Evolutionary conservation across 202 grass and related monocot genomes (phyloP), one percentile per base, ranked within the genome.

Genomic region (Miscanthus sacchariflorus): DNA sequence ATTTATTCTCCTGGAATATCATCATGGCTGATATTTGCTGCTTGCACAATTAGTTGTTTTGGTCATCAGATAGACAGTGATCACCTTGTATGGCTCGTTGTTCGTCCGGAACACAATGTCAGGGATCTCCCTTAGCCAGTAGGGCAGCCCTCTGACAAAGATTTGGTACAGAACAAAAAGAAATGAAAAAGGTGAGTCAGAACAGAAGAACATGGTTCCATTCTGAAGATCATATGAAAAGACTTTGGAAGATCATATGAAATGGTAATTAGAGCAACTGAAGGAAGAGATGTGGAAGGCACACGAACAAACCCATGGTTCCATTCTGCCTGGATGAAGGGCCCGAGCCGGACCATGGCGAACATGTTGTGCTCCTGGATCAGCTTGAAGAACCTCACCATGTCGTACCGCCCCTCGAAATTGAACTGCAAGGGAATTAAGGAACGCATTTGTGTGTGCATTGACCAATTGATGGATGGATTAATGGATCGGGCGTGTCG

Each of bases 241-340:
- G 17, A 40, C 2, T 49, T 8, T 65, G 48, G 44, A 74, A 17
- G 58, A 23, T 14, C 5, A 36, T 24, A 7, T 0, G 7, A 13
- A 48, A 28, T 8, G 63, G 23, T n/a, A 21, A 23, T 1, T 61
- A 56, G 2, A 61, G 15, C 19, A 23, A 61, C 21, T 8, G 84
- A 81, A 4, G 59, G n/a, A 63, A 63, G 59, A 24, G 88, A 88
- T 84, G 28, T 38, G 75, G 75, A 82, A 93, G 74, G 9, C 36
- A 87, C 74, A 85, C 65, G 19, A 91, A 91, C 86, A 68, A 66
- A 95, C 95, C 95, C 95, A 92, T 98, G 93, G 84, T 98, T 95
- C 95, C 95, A 98, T 86, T 95, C 95, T 0, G 91, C 93, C 87
- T 98, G 93, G 45, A 98, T 80, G 86, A 98, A 98, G 90, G 95